Base-by-base conservation (phyloP, 768 basidiomycete species). In the Collybiopsis confluens region DNA sequence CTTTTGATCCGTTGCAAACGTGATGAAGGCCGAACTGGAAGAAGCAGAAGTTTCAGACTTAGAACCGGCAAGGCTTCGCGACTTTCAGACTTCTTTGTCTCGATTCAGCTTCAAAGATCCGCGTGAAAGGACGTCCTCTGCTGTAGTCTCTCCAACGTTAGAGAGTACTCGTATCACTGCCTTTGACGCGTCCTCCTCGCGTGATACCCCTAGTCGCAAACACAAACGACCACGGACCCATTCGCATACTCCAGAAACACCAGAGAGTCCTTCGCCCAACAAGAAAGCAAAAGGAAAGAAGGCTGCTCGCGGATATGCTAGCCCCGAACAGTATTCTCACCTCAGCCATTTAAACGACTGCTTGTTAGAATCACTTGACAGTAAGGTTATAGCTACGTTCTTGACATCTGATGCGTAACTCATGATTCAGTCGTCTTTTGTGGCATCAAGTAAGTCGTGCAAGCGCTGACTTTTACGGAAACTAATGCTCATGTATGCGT, bases 381-480 rank as follows among this genome's bases (percentile, higher is more conserved):
- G 88, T 89, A 59, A 42, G 72, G 59, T 18, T 44, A n/a, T n/a
- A 40, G 18, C 60, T 40, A 50, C 35, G 50, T 27, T 27, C 28
- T 44, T 8, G 18, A 30, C 43, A 10, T n/a, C 27, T 48, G 24
- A 47, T 20, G 37, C 20, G 27, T 30, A 4, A 7, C 45, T 0
- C 37, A 33, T 45, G 5, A 24, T 27, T 16, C 47, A 92, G 90
- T 92, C 21, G 59, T 92, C 13, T 91, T 93, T 59, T 92, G 89
- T 61, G 91, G 92, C 7, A 90, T 93, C 45, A 94, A 92, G 90
- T 90, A 57, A 51, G 75, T n/a, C n/a, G n/a, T n/a, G n/a, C n/a
- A n/a, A n/a, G n/a, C n/a, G n/a, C n/a, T n/a, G n/a, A n/a, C n/a
- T n/a, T n/a, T n/a, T n/a, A n/a, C n/a, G n/a, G n/a, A n/a, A n/a